Conservation (phyloP, 2,329 filamentous ascomycete species). For the Xylaria multiplex region DNA sequence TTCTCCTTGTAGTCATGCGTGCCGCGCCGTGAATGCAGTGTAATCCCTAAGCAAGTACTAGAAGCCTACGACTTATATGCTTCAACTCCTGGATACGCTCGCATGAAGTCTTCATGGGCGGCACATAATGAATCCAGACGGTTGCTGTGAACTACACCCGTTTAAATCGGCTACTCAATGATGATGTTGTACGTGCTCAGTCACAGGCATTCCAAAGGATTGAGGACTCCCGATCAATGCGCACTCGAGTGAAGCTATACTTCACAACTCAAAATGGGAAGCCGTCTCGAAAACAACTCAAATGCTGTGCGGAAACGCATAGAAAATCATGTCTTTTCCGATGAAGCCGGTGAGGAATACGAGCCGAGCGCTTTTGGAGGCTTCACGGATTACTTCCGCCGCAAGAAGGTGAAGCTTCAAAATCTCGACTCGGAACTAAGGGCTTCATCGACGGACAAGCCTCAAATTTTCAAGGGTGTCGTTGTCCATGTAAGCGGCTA, state of each 20-base stretch:
- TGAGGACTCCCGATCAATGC: constrained; percentile 21
- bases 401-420: constrained; percentile 97
- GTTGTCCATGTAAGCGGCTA: constrained; percentile 95
- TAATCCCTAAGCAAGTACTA: not conserved
- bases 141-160: not conserved
- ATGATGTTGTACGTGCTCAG: constrained; percentile 36
- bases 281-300: constrained; percentile 71
- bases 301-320: constrained; percentile 70
- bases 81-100: not conserved
- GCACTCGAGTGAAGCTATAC: constrained; percentile 6
- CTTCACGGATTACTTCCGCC: constrained; percentile 89
- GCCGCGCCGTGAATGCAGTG: not conserved
- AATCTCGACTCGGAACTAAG: constrained; percentile 89
- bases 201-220: constrained; percentile 32
- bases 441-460: constrained; percentile 73
- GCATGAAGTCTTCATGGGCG: not conserved
- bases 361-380: constrained; percentile 86
- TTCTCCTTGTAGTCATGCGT: not conserved
- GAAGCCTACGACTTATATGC: not conserved
- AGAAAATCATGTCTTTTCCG: constrained; percentile 74
- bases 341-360: constrained; percentile 92
- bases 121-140: not conserved
- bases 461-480: constrained; percentile 88
- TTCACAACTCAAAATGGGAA: constrained; percentile 61
- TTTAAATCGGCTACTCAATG: constrained; percentile 26